Conservation (phyloP, 192 early-diverging fungal species). For the Powellomyces hirtus region DNA sequence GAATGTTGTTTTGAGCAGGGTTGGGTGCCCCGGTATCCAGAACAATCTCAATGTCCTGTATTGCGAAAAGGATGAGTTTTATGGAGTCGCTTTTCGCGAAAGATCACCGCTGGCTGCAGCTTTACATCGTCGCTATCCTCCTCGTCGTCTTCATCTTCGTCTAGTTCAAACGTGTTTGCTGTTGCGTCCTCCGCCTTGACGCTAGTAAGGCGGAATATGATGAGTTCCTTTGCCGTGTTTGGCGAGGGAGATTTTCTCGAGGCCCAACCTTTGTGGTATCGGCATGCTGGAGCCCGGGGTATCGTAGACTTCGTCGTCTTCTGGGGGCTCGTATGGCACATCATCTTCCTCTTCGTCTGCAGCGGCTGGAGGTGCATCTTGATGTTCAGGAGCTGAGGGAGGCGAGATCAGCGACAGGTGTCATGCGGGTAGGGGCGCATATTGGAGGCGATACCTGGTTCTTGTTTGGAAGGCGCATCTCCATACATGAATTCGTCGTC, state of each 20-base stretch:
- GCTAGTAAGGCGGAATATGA: no score
- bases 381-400: not conserved
- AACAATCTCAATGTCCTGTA: constrained; percentile 70
- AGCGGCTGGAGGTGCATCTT: not conserved
- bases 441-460: not conserved
- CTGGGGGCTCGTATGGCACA: constrained; percentile 29
- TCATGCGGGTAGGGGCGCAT: no score
- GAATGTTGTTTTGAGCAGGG: not conserved
- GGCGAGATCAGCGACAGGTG: not conserved
- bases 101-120: not conserved
- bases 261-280: not conserved
- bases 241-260: not conserved
- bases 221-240: not conserved
- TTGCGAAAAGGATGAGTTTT: not conserved
- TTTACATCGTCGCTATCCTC: constrained; percentile 66
- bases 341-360: constrained; percentile 12
- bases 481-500: constrained; percentile 28
- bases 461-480: not conserved
- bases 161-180: no score
- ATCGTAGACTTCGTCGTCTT: constrained; percentile 14
- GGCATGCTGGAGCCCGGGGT: not conserved
- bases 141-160: constrained; percentile 55
- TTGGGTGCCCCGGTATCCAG: constrained; percentile 48
- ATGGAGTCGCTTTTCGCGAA: no score
- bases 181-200: no score